Percentiles rank a stretch among this genome's conserved stretches.
Evolutionary conservation across 257 asterid species (phyloP).

Genomic region (Paulownia fortunei): DNA sequence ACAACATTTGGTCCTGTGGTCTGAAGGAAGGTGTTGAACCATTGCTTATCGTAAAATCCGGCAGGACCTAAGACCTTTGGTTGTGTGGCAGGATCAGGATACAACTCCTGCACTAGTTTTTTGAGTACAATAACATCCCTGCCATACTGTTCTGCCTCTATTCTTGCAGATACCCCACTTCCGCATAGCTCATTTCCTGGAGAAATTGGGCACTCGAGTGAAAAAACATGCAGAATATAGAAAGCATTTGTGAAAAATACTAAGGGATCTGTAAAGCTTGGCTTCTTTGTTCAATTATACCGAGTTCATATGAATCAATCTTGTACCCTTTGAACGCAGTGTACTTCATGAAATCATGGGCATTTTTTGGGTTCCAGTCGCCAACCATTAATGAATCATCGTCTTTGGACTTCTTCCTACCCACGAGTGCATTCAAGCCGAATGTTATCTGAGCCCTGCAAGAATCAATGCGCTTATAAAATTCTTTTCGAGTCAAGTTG

Average conservation of each 20-base stretch:
- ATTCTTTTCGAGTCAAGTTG: background rate
- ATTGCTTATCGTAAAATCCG: slow-evolving; percentile 69
- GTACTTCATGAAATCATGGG: slow-evolving; percentile 66
- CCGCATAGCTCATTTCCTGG: slow-evolving; percentile 82
- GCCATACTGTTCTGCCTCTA: slow-evolving; percentile 72
- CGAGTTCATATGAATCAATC: slow-evolving; percentile 85
- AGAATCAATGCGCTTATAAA: background rate
- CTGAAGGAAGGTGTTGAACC: slow-evolving; percentile 62
- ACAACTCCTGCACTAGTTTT: slow-evolving; percentile 47
- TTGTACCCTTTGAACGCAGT: slow-evolving; percentile 66
- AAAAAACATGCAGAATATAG: background rate
- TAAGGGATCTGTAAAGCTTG: background rate
- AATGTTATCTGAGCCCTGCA: slow-evolving; percentile 70
- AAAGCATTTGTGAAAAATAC: background rate
- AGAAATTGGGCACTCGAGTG: background rate
- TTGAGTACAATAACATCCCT: slow-evolving; percentile 59
- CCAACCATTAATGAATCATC: slow-evolving; percentile 57
- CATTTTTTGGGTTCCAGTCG: slow-evolving; percentile 66
- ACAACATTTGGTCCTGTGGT: slow-evolving; percentile 62
- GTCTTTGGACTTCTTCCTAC: slow-evolving; percentile 42
- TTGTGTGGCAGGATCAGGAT: slow-evolving; percentile 43
- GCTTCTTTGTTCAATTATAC: slow-evolving; percentile 28
- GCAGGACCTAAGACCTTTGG: slow-evolving; percentile 82
- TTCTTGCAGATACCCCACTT: slow-evolving; percentile 61
- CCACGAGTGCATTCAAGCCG: slow-evolving; percentile 75